Base-by-base conservation (phyloP, 2,329 filamentous ascomycete genomes). In the Trichocomaceae sp. region DNA sequence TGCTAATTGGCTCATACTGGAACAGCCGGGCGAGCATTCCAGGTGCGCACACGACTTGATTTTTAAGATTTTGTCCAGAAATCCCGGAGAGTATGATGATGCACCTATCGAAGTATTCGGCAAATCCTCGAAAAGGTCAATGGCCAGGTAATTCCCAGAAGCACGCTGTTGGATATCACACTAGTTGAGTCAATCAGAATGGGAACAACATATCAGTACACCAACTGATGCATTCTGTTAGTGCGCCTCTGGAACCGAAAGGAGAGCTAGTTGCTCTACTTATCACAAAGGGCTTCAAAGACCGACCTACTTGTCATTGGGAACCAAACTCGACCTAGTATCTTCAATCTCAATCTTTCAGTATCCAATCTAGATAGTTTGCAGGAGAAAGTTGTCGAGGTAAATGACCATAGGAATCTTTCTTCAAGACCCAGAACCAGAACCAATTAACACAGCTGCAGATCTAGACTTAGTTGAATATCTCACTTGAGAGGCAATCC, bases 281-380 rank as follows among this genome's bases (percentile, higher is more conserved):
- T 0, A 87, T 92, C 13, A 95, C 89, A 1, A 85, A 84, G 62
- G 90, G 90, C 0, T 95, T 95, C 76, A 84, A 82, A 59, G 89
- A 95, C 69, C 90, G 89, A 95, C 69, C 90, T 88, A 59, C 74
- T 95, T 23, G 80, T 83, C 33, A 95, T 95, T 66, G 90, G 90
- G n/a, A 93, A 93, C 69, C 90, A 95, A 74, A 87, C 85, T 22
- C 78, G 90, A 45, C 90, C 90, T 22, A 85, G 85, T 66, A 92
- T 95, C 58, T 95, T 95, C 64, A 89, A 93, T 64, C 76, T 95
- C 47, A 89, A 93, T 64, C 76, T 95, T 47, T 87, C 86, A 20
- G 92, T 95, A 60, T 77, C 80, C 61, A 90, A 90, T 68, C 88
- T 89, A 0, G 88, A 92, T 29, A 47, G 60, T 4, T 33, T 66